Evolutionary conservation across 2,329 filamentous ascomycete species (phyloP), one percentile per base, ranked within the genome.

Genomic region (Xylaria sp.): DNA sequence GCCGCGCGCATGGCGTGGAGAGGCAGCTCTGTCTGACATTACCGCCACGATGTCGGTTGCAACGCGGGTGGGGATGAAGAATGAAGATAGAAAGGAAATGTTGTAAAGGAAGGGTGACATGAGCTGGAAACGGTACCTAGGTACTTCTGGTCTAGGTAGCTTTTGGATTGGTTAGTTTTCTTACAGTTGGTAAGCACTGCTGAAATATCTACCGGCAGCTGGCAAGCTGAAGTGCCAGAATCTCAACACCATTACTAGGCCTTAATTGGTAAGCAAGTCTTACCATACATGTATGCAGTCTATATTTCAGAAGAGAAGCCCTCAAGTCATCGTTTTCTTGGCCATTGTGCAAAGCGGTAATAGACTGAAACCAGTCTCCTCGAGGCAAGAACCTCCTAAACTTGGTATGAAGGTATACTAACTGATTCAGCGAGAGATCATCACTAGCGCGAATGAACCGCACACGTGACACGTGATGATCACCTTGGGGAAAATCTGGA

Each of bases 1-100:
- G 38, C 67, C 67, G 50, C 70, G 72, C 44, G 61, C 39, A 20
- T 51, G 66, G 29, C 54, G 67, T 7, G 72, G 71, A 11, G 73
- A 73, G 17, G 57, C 54, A 31, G 67, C 50, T 44, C 61, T 71
- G 22, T 75, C 73, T 50, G 73, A 71, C 74, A 76, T 76, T 38
- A 38, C 55, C 15, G 22, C n/a, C 27, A 36, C 17, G 27, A 36
- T 50, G 45, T 42, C 13, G 36, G 13, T 10, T 20, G 27, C 13
- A 36, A 39, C 13, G 54, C 13, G 6, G 25, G 25, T 29, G 39
- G 57, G 53, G 25, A 29, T 50, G 45, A 17, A 33, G 9, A n/a
- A 11, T 29, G 45, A 50, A 31, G 27, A 17, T 20, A 51, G 27
- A 42, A 25, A 42, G 33, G 53, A 45, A n/a, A n/a, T 50, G 44